These are phyloP conservation scores for Cercospora nicotianae DNA, from an alignment of 2,329 filamentous ascomycete genomes.

Conservation along the genomic window DNA sequence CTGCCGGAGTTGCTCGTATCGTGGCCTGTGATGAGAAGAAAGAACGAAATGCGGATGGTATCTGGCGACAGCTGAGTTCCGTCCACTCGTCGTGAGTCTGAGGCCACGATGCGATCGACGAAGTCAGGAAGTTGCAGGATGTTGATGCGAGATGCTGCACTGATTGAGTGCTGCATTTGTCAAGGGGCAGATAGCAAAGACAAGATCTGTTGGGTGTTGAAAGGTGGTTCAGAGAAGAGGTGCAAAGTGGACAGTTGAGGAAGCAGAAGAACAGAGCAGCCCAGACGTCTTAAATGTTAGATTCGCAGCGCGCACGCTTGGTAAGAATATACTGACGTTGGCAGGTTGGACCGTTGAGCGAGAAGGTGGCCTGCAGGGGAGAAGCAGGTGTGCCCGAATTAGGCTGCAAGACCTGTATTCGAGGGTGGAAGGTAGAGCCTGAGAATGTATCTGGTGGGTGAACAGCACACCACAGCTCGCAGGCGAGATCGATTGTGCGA, in stretches of 20 bases:
- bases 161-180: not conserved
- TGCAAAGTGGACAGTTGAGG: not conserved
- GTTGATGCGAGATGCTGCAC: not conserved
- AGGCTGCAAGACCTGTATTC: not conserved
- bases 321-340: not conserved
- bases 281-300: not conserved
- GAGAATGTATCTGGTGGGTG: not conserved
- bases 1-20: not conserved
- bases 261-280: not conserved
- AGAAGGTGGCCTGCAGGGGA: not conserved
- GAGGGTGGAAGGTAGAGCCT: not conserved
- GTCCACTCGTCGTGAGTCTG: not conserved
- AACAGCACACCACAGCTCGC: not conserved
- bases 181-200: not conserved
- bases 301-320: not conserved
- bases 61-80: not conserved
- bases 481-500: not conserved
- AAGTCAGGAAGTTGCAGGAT: not conserved
- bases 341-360: not conserved
- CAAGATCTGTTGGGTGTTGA: not conserved
- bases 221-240: not conserved
- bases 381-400: not conserved
- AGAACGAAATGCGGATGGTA: not conserved
- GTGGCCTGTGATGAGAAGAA: not conserved
- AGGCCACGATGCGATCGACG: not conserved